A percentile compares a stretch with the other conserved stretches of the same genome.
These are phyloP conservation scores for Hibiscus tridactylites DNA, from an alignment of 345 rosid species.

Conservation along the genomic window DNA sequence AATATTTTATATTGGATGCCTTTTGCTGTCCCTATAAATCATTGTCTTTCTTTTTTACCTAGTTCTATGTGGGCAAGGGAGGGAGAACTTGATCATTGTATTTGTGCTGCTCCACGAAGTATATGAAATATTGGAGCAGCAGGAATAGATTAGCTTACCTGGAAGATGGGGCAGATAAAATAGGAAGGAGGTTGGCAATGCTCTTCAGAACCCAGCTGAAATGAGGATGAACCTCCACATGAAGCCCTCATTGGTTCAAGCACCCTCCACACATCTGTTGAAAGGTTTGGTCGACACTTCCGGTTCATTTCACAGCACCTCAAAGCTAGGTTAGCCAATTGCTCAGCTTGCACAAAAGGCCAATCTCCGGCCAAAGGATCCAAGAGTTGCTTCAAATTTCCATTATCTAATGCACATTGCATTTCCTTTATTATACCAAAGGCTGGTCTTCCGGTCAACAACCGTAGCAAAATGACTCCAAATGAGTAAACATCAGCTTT, in stretches of 20 bases:
- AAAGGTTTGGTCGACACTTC: constrained; percentile 71
- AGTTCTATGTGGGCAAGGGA: not conserved
- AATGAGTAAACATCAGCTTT: constrained; percentile 3
- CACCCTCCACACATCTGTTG: constrained; percentile 70
- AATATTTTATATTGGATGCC: not conserved
- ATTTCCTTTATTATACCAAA: constrained; percentile 22
- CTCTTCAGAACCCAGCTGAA: constrained; percentile 38
- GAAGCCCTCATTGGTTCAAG: constrained; percentile 89
- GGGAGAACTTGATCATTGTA: no score
- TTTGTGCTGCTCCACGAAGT: no score
- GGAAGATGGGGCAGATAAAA: constrained; percentile 82
- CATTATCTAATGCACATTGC: constrained; percentile 40
- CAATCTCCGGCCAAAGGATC: constrained; percentile 96
- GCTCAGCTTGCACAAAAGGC: constrained; percentile 88
- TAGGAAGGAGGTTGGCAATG: constrained; percentile 54
- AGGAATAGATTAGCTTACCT: constrained; percentile 25
- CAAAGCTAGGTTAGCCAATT: constrained; percentile 65
- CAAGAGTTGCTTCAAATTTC: constrained; percentile 46
- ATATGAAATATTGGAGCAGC: no score
- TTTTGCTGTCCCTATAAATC: not conserved
- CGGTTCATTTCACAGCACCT: constrained; percentile 71
- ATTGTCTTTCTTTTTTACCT: not conserved
- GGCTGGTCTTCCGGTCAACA: constrained; percentile 70
- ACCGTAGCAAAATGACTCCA: constrained; percentile 37
- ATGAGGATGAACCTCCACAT: constrained; percentile 52